These are phyloP conservation scores for Litchi chinensis DNA, from an alignment of 345 rosid species.

Conservation along the genomic window DNA sequence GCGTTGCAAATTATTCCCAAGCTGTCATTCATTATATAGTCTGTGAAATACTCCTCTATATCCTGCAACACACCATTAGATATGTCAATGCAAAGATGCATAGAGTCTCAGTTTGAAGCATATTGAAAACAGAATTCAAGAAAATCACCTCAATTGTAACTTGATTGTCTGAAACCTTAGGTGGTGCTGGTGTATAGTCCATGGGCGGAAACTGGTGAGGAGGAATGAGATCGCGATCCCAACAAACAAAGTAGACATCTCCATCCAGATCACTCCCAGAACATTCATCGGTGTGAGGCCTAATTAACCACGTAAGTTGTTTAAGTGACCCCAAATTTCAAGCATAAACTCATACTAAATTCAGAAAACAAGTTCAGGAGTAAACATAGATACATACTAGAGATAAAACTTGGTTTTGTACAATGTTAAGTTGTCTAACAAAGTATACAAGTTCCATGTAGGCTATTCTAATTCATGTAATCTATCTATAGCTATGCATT, in stretches of 20 bases:
- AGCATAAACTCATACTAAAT: too few species aligned
- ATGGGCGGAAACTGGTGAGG: conserved; percentile 5
- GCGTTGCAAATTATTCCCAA: conserved; percentile 29
- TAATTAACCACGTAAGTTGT: not conserved
- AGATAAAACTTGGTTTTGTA: too few species aligned
- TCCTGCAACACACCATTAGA: conserved; percentile 22
- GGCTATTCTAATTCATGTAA: too few species aligned
- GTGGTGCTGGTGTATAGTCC: conserved; percentile 20
- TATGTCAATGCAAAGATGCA: not conserved
- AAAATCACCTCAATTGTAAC: conserved; percentile 26
- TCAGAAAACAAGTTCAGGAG: too few species aligned
- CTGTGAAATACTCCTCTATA: conserved; percentile 24
- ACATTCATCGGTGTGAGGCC: conserved; percentile 32
- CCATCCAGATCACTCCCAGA: conserved; percentile 38
- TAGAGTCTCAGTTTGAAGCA: too few species aligned
- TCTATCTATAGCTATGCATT: too few species aligned
- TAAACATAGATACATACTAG: too few species aligned
- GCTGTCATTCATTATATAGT: conserved; percentile 28
- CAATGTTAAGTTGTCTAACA: too few species aligned
- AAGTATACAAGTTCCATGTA: too few species aligned
- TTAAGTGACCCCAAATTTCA: not conserved
- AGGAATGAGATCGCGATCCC: conserved; percentile 34
- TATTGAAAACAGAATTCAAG: too few species aligned
- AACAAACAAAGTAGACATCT: conserved; percentile 29
- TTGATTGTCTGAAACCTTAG: conserved; percentile 5